These are phyloP conservation scores for Cyberlindnera subsufficiens DNA, from an alignment of 805 yeast species.

Conservation along the genomic window DNA sequence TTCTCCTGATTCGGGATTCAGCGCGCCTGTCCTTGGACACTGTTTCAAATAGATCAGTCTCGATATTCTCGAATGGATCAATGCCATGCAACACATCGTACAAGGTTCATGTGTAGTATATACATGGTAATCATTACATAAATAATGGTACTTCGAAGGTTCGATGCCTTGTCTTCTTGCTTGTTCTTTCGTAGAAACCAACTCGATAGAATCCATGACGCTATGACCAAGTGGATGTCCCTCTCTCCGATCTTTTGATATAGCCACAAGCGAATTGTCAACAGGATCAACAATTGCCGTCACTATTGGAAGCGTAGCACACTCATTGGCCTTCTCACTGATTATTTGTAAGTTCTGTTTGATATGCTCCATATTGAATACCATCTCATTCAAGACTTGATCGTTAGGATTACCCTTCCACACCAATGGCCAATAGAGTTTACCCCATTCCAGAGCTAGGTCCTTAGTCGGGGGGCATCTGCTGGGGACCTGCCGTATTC, in stretches of 20 bases:
- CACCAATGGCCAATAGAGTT: constrained; percentile 73
- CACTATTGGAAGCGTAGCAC: constrained; percentile 39
- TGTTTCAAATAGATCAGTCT: constrained; percentile 56
- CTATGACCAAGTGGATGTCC: constrained; percentile 64
- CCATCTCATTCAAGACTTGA: constrained; percentile 55
- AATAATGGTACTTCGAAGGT: constrained; percentile 34
- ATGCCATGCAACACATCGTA: constrained; percentile 94
- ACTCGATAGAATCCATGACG: constrained; percentile 62
- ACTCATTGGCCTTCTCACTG: constrained; percentile 23
- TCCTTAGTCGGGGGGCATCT: constrained; percentile 69
- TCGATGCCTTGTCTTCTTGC: constrained; percentile 27
- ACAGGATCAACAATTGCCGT: constrained; percentile 62
- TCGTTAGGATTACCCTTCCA: constrained; percentile 92
- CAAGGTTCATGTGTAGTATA: constrained; percentile 96
- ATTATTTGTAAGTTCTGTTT: constrained; percentile 25
- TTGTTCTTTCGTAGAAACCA: constrained; percentile 53
- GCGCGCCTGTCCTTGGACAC: constrained; percentile 46
- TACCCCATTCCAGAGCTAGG: constrained; percentile 60
- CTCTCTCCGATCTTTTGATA: constrained; percentile 34
- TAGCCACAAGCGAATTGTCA: constrained; percentile 33
- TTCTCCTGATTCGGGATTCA: constrained; percentile 51
- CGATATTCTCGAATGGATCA: constrained; percentile 81
- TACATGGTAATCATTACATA: constrained; percentile 72
- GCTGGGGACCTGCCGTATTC: constrained; percentile 41
- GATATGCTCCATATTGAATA: constrained; percentile 42